Evolutionary conservation across 2,329 filamentous ascomycete species (phyloP).

Genomic region (Epichloe coenophiala): DNA sequence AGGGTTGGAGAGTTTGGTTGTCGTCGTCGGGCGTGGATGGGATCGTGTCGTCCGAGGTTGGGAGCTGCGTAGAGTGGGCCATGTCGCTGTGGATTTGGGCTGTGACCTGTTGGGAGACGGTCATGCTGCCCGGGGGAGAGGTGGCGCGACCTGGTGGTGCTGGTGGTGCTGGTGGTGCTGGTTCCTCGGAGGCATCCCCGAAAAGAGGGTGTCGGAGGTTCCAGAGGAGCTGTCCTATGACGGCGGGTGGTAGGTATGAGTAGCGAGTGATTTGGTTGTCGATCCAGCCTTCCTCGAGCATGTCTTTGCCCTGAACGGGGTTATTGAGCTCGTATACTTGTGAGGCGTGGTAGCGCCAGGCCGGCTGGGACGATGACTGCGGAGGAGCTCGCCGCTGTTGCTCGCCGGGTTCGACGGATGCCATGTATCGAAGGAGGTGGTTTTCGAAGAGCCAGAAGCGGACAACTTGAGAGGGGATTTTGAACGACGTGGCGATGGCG

Average conservation of each 20-base stretch:
- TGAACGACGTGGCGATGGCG: conserved; percentile 42
- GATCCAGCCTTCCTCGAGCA: conserved; percentile 43
- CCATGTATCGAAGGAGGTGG: conserved; percentile 45
- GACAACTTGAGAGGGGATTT: conserved; percentile 37
- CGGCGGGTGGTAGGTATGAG: conserved; percentile 40
- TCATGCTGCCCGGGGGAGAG: conserved; percentile 13
- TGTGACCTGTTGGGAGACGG: conserved; percentile 38
- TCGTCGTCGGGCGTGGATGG: conserved; percentile 19
- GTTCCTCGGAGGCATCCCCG: conserved; percentile 12
- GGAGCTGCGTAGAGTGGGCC: conserved; percentile 24
- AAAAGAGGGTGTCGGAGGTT: conserved; percentile 42
- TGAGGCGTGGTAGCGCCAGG: conserved; percentile 16
- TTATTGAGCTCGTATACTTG: conserved; percentile 51
- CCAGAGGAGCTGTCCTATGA: conserved; percentile 42
- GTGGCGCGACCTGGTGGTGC: not conserved
- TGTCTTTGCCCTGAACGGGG: conserved; percentile 35
- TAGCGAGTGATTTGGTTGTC: conserved; percentile 36
- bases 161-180: not conserved
- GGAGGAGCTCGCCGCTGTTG: conserved; percentile 18
- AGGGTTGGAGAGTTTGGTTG: conserved; percentile 4
- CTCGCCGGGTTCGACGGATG: conserved; percentile 34
- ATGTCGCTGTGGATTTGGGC: conserved; percentile 36
- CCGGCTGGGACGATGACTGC: conserved; percentile 1
- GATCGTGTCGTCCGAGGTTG: conserved; percentile 13
- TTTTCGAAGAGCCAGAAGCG: conserved; percentile 51